A percentile compares a stretch with the other conserved stretches of the same genome.
Conservation (phyloP, 1,284 basidiomycete genomes). For the Ustilago vetiveriae region DNA sequence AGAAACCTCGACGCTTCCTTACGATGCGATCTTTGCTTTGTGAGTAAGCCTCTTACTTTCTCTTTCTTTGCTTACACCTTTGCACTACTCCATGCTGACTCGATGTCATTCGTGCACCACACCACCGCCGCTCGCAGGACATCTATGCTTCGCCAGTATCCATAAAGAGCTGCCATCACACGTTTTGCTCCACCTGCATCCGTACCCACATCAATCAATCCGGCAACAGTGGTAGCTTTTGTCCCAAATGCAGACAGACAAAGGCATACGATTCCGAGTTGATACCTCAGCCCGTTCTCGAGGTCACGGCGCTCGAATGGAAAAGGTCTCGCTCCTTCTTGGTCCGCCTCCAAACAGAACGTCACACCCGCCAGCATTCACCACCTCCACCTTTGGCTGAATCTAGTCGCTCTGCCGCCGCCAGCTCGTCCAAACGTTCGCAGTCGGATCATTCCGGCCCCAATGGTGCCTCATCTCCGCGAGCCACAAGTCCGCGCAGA, state of each 20-base stretch:
- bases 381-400: constrained; percentile 2
- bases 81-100: constrained; percentile 21
- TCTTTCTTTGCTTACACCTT: neutral
- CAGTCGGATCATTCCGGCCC: neutral
- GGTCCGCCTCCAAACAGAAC: constrained; percentile 21
- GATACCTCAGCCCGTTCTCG: constrained; percentile 54
- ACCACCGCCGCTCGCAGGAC: constrained; percentile 26
- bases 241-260: constrained; percentile 63
- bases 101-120: neutral
- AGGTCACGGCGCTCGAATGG: constrained; percentile 58
- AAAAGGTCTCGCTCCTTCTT: constrained; percentile 30
- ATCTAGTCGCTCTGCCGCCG: constrained; percentile 1
- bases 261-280: constrained; percentile 63
- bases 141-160: constrained; percentile 62
- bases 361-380: neutral
- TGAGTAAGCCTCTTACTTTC: neutral
- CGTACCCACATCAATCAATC: constrained; percentile 65
- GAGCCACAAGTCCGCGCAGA: constrained; percentile 24
- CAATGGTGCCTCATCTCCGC: neutral
- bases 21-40: constrained; percentile 61
- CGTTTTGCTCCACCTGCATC: constrained; percentile 64
- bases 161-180: constrained; percentile 58
- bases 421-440: constrained; percentile 5
- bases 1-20: constrained; percentile 53
- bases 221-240: constrained; percentile 53